Percentiles rank a stretch among this genome's conserved stretches.
Evolutionary conservation across 1,284 basidiomycete genomes (phyloP).

Genomic region (Trametes pubescens): DNA sequence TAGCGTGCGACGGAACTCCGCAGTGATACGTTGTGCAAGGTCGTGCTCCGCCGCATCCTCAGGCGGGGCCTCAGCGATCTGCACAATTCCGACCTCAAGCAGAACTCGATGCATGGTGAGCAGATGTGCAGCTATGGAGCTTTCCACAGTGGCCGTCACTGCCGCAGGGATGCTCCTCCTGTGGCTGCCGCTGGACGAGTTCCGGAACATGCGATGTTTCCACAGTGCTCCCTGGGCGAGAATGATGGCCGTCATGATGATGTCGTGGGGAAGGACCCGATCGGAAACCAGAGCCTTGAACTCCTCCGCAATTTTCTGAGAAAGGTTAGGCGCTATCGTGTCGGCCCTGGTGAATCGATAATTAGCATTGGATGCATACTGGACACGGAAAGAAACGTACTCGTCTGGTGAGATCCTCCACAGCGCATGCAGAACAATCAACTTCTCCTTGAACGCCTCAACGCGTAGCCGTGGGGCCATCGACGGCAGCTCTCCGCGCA

Average conservation of each 20-base stretch:
- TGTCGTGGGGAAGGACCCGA: constrained; percentile 78
- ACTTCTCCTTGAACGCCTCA: constrained; percentile 72
- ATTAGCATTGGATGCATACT: constrained; percentile 3
- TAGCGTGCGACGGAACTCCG: constrained; percentile 84
- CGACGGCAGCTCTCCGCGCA: constrained; percentile 44
- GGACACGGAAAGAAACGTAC: constrained; percentile 51
- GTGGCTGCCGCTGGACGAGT: constrained; percentile 44
- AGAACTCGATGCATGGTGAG: constrained; percentile 75
- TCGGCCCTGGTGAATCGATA: constrained; percentile 48
- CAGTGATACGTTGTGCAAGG: constrained; percentile 85
- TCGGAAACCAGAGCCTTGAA: constrained; percentile 69
- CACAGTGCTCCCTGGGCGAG: constrained; percentile 83
- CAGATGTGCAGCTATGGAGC: constrained; percentile 76
- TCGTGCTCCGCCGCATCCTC: constrained; percentile 65
- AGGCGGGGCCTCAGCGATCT: constrained; percentile 57
- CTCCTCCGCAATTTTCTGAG: constrained; percentile 55
- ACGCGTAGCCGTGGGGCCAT: constrained; percentile 54
- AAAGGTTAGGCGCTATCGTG: constrained; percentile 53
- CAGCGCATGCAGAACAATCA: constrained; percentile 76
- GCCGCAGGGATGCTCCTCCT: constrained; percentile 39
- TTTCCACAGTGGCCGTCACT: constrained; percentile 58
- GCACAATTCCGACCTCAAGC: constrained; percentile 69
- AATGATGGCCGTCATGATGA: constrained; percentile 79
- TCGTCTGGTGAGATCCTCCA: constrained; percentile 69
- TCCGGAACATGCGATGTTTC: constrained; percentile 78